Evolutionary conservation across 441 rosid genomes (phyloP).

Genomic region (Erysimum pusillum): DNA sequence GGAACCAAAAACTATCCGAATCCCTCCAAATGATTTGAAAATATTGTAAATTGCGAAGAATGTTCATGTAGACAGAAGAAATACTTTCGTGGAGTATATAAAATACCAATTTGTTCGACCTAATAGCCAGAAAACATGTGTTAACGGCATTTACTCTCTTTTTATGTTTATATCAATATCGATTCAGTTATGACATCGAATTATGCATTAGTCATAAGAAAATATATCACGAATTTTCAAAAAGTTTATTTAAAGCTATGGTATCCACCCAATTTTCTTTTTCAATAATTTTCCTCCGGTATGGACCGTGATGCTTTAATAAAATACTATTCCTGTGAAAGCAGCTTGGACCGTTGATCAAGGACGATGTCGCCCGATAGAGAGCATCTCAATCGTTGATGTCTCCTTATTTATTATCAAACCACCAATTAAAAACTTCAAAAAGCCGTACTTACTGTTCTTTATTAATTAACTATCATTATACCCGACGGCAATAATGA

Average conservation of each 20-base stretch:
- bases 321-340: background rate
- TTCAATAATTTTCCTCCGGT: background rate
- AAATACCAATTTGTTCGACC: background rate
- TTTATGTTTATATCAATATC: background rate
- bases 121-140: background rate
- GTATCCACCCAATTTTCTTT: background rate
- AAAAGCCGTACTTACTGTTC: conserved; percentile 40
- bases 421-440: conserved; percentile 11
- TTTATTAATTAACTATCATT: conserved; percentile 27
- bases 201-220: background rate
- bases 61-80: background rate
- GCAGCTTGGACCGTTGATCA: conserved; percentile 46
- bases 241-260: conserved; percentile 12
- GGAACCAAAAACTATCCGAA: background rate
- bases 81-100: too few species aligned
- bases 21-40: background rate
- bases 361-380: conserved; percentile 45
- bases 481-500: conserved; percentile 45
- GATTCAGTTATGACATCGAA: background rate
- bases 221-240: background rate
- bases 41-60: background rate
- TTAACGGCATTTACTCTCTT: background rate
- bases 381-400: conserved; percentile 49
- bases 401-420: conserved; percentile 42
- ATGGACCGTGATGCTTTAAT: conserved; percentile 25